Evolutionary conservation across 192 early-diverging fungal genomes (phyloP).

Genomic region (Spizellomyces punctatus): DNA sequence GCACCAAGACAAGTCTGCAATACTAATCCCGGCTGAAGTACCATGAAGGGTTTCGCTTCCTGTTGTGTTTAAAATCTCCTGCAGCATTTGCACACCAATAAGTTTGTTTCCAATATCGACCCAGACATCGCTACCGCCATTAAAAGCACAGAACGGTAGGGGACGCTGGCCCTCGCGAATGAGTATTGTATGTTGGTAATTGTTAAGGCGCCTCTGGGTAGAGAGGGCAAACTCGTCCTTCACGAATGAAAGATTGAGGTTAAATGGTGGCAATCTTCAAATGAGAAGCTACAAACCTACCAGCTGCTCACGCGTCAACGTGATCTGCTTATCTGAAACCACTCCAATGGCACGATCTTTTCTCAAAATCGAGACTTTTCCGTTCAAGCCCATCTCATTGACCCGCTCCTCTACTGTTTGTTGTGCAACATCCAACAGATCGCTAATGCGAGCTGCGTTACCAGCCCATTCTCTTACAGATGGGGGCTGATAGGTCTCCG

Average conservation of each 20-base stretch:
- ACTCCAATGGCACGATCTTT: conserved; percentile 79
- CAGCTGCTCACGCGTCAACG: conserved; percentile 78
- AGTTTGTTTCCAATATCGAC: conserved; percentile 95
- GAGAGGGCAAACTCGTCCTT: conserved; percentile 83
- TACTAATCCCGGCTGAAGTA: conserved; percentile 38
- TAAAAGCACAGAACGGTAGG: conserved; percentile 92
- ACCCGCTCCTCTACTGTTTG: conserved; percentile 62
- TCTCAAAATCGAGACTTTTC: conserved; percentile 63
- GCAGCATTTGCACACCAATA: conserved; percentile 85
- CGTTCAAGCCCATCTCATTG: conserved; percentile 63
- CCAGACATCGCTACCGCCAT: conserved; percentile 90
- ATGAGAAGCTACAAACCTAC: conserved; percentile 5
- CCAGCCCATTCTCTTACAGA: conserved; percentile 29
- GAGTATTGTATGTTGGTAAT: conserved; percentile 60
- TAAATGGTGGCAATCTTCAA: neutral
- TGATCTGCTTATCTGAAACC: conserved; percentile 51
- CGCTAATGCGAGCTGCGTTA: conserved; percentile 30
- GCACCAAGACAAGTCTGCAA: neutral
- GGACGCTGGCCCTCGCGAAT: conserved; percentile 36
- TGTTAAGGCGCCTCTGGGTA: conserved; percentile 39
- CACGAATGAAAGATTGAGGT: conserved; percentile 1
- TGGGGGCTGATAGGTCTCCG: conserved; percentile 44
- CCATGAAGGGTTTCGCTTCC: conserved; percentile 77
- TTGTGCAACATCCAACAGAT: conserved; percentile 77
- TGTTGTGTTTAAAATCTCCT: conserved; percentile 60